These are phyloP conservation scores for Pisolithus microcarpus DNA, from an alignment of 768 basidiomycete species.

Conservation along the genomic window DNA sequence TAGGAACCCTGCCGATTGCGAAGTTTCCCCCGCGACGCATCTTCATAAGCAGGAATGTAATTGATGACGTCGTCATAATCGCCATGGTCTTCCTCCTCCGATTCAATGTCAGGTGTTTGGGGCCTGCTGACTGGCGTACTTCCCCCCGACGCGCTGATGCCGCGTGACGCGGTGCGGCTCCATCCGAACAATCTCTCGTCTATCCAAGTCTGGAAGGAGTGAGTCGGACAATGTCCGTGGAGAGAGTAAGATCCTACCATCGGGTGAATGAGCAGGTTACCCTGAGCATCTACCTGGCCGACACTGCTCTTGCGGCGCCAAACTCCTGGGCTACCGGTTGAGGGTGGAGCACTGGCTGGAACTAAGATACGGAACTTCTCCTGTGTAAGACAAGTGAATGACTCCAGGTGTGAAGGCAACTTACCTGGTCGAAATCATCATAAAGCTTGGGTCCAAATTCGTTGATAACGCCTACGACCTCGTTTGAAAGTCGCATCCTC, in stretches of 20 bases:
- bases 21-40: conserved; percentile 34
- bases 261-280: conserved; percentile 78
- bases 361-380: conserved; percentile 68
- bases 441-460: conserved; percentile 85
- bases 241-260: conserved; percentile 45
- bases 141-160: conserved; percentile 86
- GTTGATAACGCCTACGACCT: conserved; percentile 77
- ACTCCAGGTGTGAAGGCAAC: conserved; percentile 13
- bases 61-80: conserved; percentile 89
- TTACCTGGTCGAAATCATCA: conserved; percentile 78
- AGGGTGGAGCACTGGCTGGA: conserved; percentile 78
- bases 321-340: conserved; percentile 62
- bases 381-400: conserved; percentile 4
- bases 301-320: conserved; percentile 76
- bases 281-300: conserved; percentile 81
- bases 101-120: conserved; percentile 58
- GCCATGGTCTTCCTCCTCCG: conserved; percentile 82
- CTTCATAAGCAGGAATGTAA: conserved; percentile 48
- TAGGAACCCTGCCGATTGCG: conserved; percentile 68
- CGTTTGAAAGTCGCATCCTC: conserved; percentile 71
- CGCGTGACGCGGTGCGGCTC: conserved; percentile 67
- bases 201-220: conserved; percentile 60
- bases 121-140: conserved; percentile 47
- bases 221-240: not conserved
- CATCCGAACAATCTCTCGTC: conserved; percentile 93